Evolutionary conservation across 2,329 filamentous ascomycete species (phyloP), one percentile per base, ranked within the genome.

Genomic region (Penicillium sp.): DNA sequence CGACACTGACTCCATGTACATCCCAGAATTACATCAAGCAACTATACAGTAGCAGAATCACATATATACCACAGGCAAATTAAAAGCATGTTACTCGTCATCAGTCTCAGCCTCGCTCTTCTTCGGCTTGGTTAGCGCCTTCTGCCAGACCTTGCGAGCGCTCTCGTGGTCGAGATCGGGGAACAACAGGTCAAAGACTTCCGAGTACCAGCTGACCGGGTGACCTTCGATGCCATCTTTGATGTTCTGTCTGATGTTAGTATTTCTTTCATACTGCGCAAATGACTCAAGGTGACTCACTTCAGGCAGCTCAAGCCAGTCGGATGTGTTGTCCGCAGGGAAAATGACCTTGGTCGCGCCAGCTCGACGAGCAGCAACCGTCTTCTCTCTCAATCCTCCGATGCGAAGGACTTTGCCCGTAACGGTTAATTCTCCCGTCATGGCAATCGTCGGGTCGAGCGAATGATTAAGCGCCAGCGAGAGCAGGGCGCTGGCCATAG

Each of bases 361-460:
- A 18, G 93, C 93, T 54, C 93, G 79, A 63, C 90, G 81, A 47
- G 93, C 94, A 24, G 93, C 93, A 31, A 98, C 91, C 6, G 93
- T 96, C 83, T 98, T 98, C 74, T 98, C 93, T 38, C 93, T 78
- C 58, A 98, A 73, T 0, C 93, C 93, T 40, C 93, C 93, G 66
- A 98, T 98, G 52, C 93, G 80, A 42, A 98, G 74, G 2, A 98
- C 91, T 73, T 98, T 98, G 44, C 93, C 93, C 1, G 93, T 98
- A 42, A 98, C 83, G 1, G 94, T 98, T 54, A 98, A 76, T 71
- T 98, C 93, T 54, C 93, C 93, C 1, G 93, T 98, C 93, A 98
- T 98, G 49, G 94, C 91, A 57, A 97, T 84, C 0, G 87, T 89
- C 6, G 91, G 88, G 63, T 89, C 79, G 40, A 98, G 77, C 13